These are phyloP conservation scores for Cercospora canescens DNA, from an alignment of 2,329 filamentous ascomycete species.

Conservation along the genomic window DNA sequence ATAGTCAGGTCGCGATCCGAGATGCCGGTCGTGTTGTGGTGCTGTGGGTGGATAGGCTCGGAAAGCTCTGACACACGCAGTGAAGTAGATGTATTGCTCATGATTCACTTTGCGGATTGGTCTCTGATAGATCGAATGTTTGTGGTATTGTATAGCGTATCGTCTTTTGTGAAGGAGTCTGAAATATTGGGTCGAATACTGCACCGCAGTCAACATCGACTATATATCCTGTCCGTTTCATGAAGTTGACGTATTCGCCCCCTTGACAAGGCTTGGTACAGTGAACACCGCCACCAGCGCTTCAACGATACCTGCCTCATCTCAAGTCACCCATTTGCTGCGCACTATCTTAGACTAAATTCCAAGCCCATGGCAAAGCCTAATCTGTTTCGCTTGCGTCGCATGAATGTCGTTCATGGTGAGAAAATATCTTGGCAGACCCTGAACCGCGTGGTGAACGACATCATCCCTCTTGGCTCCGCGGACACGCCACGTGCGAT, in stretches of 20 bases:
- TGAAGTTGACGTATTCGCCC: constrained; percentile 1
- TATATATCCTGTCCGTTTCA: not conserved
- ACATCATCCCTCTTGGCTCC: constrained; percentile 12
- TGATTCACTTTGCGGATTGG: not conserved
- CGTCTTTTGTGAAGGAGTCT: no score
- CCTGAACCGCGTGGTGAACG: not conserved
- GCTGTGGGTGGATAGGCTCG: not conserved
- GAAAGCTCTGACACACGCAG: not conserved
- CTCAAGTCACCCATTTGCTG: not conserved
- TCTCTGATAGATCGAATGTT: not conserved
- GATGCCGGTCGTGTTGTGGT: not conserved
- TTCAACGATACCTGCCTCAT: constrained; percentile 1
- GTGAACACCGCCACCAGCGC: not conserved
- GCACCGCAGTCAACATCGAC: no score
- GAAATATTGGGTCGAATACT: not conserved
- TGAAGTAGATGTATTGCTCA: not conserved
- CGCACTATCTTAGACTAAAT: not conserved
- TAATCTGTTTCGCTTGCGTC: constrained; percentile 4
- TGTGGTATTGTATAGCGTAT: no score
- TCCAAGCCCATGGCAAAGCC: constrained; percentile 1
- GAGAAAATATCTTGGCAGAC: constrained; percentile 8
- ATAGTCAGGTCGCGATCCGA: not conserved
- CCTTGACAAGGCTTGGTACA: constrained; percentile 4
- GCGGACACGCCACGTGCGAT: constrained; percentile 4
- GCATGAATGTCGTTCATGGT: not conserved